phyloP scores from a whole-genome alignment of 2,329 filamentous ascomycete genomes.

The Stemphylium lycopersici region DNA sequence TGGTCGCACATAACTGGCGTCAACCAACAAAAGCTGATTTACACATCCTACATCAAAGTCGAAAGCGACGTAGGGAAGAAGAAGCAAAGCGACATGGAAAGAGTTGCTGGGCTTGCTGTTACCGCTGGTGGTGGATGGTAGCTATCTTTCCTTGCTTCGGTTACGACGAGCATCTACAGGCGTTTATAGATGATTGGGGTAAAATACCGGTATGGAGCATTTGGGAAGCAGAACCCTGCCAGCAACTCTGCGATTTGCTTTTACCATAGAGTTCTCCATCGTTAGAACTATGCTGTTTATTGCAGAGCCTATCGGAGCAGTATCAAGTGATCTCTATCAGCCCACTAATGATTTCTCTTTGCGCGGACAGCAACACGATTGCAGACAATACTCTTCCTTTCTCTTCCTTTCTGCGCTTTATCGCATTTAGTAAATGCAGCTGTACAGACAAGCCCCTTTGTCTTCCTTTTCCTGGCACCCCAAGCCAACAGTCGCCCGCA shows the following conservation, averaged over 20 bases:
- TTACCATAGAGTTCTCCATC: no score
- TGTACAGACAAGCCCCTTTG: no score
- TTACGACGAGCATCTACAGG: constrained; percentile 4
- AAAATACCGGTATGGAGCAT: neutral
- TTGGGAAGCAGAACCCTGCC: neutral
- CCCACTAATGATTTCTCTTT: no score
- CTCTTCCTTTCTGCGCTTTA: no score
- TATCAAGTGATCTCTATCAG: no score
- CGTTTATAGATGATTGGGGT: constrained; percentile 3
- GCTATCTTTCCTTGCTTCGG: neutral
- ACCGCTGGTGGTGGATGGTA: constrained; percentile 95
- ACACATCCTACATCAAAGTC: constrained; percentile 89
- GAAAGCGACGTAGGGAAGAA: constrained; percentile 87
- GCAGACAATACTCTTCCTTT: no score
- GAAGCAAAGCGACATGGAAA: constrained; percentile 71
- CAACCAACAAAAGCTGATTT: constrained; percentile 72
- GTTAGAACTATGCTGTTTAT: no score
- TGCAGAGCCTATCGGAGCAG: no score
- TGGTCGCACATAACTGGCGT: constrained; percentile 79
- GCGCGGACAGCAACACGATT: no score
- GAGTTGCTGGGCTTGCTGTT: constrained; percentile 85
- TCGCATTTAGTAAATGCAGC: no score
- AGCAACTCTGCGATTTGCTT: neutral
- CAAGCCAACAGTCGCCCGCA: neutral
- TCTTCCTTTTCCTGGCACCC: no score